These are phyloP conservation scores for Ceratocystis lukuohia DNA, from an alignment of 2,329 filamentous ascomycete genomes.

Conservation along the genomic window DNA sequence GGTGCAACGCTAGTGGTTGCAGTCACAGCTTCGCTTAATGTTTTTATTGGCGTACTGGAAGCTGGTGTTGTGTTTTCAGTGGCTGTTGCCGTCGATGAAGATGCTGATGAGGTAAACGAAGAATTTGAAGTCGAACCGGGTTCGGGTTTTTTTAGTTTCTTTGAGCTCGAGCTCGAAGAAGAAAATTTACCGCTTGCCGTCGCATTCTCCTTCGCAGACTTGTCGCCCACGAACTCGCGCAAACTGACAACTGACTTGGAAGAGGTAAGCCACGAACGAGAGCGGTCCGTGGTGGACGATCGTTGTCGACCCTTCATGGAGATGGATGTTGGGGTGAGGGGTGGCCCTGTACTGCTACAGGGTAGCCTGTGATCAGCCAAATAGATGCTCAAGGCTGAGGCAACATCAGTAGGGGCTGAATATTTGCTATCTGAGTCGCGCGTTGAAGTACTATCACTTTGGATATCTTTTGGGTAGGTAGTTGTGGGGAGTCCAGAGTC, in stretches of 20 bases:
- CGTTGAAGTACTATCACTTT: not conserved
- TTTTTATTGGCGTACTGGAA: not conserved
- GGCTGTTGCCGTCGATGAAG: not conserved
- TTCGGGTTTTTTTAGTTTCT: conserved; percentile 8
- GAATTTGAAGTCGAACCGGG: not conserved
- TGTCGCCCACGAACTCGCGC: conserved; percentile 23
- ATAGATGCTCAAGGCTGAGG: conserved; percentile 1
- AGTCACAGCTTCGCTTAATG: not conserved
- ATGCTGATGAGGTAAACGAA: conserved; percentile 1
- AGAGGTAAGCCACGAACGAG: conserved; percentile 39
- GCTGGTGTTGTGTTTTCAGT: not conserved
- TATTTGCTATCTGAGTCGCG: conserved; percentile 8
- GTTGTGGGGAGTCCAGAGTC: not conserved
- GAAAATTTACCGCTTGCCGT: not conserved
- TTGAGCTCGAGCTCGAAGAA: conserved; percentile 12
- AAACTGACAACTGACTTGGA: conserved; percentile 32
- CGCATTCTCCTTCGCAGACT: conserved; percentile 21
- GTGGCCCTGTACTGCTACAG: conserved; percentile 7
- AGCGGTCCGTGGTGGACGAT: conserved; percentile 37
- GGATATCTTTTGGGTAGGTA: not conserved
- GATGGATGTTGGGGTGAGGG: conserved; percentile 19
- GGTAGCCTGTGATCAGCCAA: conserved; percentile 7
- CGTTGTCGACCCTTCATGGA: conserved; percentile 28
- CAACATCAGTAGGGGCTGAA: conserved; percentile 15
- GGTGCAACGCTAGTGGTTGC: conserved; percentile 2